These are phyloP conservation scores for Podaxis sp. DNA, from an alignment of 768 basidiomycete genomes.

Conservation along the genomic window DNA sequence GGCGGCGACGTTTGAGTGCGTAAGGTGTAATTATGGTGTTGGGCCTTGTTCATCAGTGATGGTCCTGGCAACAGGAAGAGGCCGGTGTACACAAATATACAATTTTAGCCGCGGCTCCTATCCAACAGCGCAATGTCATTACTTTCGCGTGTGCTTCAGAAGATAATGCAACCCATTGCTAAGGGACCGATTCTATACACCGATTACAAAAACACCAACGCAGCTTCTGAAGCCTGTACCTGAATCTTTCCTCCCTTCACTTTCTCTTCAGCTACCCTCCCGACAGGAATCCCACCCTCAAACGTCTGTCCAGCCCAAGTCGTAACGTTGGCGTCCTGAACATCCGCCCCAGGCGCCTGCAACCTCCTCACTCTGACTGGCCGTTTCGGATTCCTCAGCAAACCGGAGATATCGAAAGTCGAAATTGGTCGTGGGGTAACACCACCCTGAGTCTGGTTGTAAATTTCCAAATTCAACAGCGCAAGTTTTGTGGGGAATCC, in stretches of 20 bases:
- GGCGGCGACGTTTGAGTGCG: too few relatives aligned
- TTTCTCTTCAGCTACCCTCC: conserved; percentile 37
- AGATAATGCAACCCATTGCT: not conserved
- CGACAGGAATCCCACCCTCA: conserved; percentile 37
- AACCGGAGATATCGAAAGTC: conserved; percentile 46
- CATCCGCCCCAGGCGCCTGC: conserved; percentile 48
- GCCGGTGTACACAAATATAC: too few relatives aligned
- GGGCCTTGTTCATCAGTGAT: too few relatives aligned
- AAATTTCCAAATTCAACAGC: conserved; percentile 49
- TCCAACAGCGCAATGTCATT: too few relatives aligned
- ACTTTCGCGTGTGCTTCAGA: not conserved
- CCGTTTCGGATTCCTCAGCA: conserved; percentile 26
- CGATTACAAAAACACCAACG: conserved; percentile 25
- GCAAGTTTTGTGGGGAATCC: conserved; percentile 43
- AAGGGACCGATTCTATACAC: not conserved
- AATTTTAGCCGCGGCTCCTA: too few relatives aligned
- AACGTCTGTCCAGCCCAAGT: conserved; percentile 53
- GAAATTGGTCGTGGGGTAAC: conserved; percentile 33
- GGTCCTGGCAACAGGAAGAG: not conserved
- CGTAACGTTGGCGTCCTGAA: conserved; percentile 40
- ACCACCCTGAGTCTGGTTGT: conserved; percentile 42
- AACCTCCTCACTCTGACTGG: conserved; percentile 38
- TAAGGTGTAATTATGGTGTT: too few relatives aligned
- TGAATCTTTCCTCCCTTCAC: conserved; percentile 25
- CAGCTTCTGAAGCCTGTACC: conserved; percentile 29